Evolutionary conservation across 495 filamentous ascomycete species (phyloP), one percentile per base, ranked within the genome.

Genomic region (Lasiosphaeria hispida): DNA sequence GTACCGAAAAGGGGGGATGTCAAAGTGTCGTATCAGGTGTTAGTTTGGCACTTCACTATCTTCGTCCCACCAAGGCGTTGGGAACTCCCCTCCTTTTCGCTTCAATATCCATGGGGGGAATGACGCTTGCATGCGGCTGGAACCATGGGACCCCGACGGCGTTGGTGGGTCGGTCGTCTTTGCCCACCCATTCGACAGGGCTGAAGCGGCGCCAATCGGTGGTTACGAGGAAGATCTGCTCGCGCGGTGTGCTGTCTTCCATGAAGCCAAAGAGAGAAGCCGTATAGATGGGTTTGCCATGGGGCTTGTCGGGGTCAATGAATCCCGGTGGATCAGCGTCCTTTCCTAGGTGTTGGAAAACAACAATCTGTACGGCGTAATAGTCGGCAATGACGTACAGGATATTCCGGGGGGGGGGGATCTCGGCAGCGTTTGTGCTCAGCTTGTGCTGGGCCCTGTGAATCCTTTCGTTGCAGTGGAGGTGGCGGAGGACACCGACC

Each of bases 391-490:
- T 14, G 3, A 43, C n/a, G 13, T 43, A 17, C 13, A 43, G 18
- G 40, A 43, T 43, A 10, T 43, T 30, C 23, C 40, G 40, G 14
- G 11, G 11, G 14, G 11, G 11, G n/a, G 14, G 2, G 40, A 17
- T 14, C 14, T 18, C 7, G 13, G 18, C 2, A 43, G 14, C 3
- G 40, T 7, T 2, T 10, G 18, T n/a, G 1, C 18, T 17, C 40
- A 43, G 40, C 14, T n/a, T 1, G 40, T 0, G 4, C 14, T 8
- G 40, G 40, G 40, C 40, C 14, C 14, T 7, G 34, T 51, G 48
- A 2, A 30, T 51, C 13, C 7, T 7, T 35, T 51, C 48, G 48
- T 51, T 51, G 8, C 48, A 39, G 48, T 51, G 48, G 1, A 51
- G 34, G 18, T 51, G 48, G 30, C 48, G 48, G 11, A 39, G 14